Conservation (phyloP, 768 basidiomycete genomes). For the Sistotremastrum niveocremeum region DNA sequence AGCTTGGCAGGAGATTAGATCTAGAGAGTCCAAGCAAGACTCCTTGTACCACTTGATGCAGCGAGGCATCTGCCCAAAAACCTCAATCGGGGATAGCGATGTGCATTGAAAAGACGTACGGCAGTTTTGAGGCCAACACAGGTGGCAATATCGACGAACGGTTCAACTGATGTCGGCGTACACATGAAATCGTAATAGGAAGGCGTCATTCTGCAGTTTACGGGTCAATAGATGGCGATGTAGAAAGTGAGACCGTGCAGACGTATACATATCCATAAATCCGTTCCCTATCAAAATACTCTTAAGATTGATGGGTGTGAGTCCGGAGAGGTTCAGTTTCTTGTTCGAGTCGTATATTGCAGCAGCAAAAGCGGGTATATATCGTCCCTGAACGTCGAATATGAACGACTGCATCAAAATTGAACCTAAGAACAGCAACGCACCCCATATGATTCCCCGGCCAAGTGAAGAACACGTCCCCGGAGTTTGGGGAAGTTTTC, state of each 20-base stretch:
- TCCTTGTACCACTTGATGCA: no score
- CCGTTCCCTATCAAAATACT: constrained; percentile 6
- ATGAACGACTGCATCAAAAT: neutral
- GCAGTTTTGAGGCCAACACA: no score
- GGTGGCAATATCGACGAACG: neutral
- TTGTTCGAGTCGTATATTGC: constrained; percentile 24
- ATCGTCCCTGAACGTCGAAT: constrained; percentile 5
- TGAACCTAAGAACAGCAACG: neutral
- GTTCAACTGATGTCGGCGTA: constrained; percentile 4
- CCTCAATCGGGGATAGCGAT: no score
- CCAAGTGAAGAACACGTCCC: constrained; percentile 22
- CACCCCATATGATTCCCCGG: constrained; percentile 23
- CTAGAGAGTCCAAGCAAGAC: no score
- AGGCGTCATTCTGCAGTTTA: constrained; percentile 13
- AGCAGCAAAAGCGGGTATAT: constrained; percentile 20
- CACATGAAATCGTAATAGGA: constrained; percentile 7
- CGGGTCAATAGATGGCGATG: constrained; percentile 27
- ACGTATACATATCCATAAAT: no score
- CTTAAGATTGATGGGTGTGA: constrained; percentile 15
- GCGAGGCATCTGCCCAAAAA: no score
- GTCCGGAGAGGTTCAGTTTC: constrained; percentile 13
- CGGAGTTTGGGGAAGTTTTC: constrained; percentile 26
- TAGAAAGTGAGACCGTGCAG: no score
- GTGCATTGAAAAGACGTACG: no score
- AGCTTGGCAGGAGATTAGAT: no score